Evolutionary conservation across 2,329 filamentous ascomycete genomes (phyloP), one percentile per base, ranked within the genome.

Genomic region (Aspergillus amoenus): DNA sequence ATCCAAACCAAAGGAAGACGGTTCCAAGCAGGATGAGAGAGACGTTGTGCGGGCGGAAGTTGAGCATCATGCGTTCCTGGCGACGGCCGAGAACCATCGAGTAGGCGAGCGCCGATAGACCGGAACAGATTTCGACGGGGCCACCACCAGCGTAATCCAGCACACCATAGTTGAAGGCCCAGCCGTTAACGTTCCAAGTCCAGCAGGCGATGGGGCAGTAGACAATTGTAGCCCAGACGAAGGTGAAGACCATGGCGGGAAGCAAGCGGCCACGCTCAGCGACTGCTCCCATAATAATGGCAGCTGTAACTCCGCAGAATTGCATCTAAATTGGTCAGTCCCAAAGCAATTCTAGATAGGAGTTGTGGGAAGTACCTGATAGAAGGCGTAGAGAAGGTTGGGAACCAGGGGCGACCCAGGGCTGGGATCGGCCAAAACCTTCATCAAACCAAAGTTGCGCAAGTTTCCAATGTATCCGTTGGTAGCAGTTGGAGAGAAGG

Each of bases 51-150:
- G 94, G 94, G 66, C 94, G 91, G 85, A 97, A 97, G 84, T 97
- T 97, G 78, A 97, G 86, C 91, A 97, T 97, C 92, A 97, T 97
- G 81, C 92, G 94, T 81, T 97, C 93, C 80, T 97, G 94, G 65
- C 94, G 91, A 70, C 92, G 90, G 66, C 94, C 94, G 60, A 99
- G 89, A 39, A 97, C 88, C 90, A 91, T 89, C 2, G 93, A 96
- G 80, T 97, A 99, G 64, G 94, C 94, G 46, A 97, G 82, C 30
- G 93, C 94, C 43, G 91, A 94, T 78, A 96, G 82, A 73, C 94
- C 94, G 57, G 94, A 97, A 60, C 86, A 90, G 68, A 99, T 97
- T 78, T 99, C 94, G 83, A 99, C 94, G 65, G 94, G 94, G 52
- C 93, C 93, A 68, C 94, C 94, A 63, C 94, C 94, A 50, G 94